Conservation (phyloP, 495 filamentous ascomycete genomes). For the Lepraria neglecta region DNA sequence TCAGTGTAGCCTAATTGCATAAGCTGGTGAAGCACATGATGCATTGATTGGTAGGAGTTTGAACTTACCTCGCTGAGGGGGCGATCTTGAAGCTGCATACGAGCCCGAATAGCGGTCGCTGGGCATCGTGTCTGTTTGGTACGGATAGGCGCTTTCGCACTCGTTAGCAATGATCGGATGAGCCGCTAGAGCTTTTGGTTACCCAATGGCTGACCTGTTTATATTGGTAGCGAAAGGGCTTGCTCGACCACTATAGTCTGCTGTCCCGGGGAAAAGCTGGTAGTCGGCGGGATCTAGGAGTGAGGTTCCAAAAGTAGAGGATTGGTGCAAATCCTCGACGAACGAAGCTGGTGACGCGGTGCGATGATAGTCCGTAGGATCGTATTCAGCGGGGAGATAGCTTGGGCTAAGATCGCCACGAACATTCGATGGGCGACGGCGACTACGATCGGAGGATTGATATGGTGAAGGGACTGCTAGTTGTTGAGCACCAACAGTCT, state of each 20-base stretch:
- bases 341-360: slow-evolving; percentile 19
- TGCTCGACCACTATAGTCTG: slow-evolving; percentile 13
- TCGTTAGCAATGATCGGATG: neutral
- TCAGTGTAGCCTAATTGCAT: slow-evolving; percentile 26
- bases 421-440: slow-evolving; percentile 13
- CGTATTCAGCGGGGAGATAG: slow-evolving; percentile 22
- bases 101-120: slow-evolving; percentile 20
- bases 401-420: slow-evolving; percentile 15
- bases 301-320: slow-evolving; percentile 15
- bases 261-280: slow-evolving; percentile 18
- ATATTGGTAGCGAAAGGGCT: slow-evolving; percentile 17
- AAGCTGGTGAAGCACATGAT: slow-evolving; percentile 3
- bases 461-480: slow-evolving; percentile 21
- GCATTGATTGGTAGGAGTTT: neutral
- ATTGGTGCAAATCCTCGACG: slow-evolving; percentile 11
- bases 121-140: slow-evolving; percentile 11
- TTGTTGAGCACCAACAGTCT: slow-evolving; percentile 23
- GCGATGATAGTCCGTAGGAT: slow-evolving; percentile 18
- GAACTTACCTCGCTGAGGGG: slow-evolving; percentile 24
- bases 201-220: slow-evolving; percentile 21
- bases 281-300: slow-evolving; percentile 17
- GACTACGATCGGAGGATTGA: slow-evolving; percentile 8
- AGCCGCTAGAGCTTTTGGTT: neutral
- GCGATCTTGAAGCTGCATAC: slow-evolving; percentile 21
- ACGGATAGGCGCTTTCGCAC: slow-evolving; percentile 7